Evolutionary conservation across 164 flowering plant species (phyloP).

Genomic region (Warburgia ugandensis): DNA sequence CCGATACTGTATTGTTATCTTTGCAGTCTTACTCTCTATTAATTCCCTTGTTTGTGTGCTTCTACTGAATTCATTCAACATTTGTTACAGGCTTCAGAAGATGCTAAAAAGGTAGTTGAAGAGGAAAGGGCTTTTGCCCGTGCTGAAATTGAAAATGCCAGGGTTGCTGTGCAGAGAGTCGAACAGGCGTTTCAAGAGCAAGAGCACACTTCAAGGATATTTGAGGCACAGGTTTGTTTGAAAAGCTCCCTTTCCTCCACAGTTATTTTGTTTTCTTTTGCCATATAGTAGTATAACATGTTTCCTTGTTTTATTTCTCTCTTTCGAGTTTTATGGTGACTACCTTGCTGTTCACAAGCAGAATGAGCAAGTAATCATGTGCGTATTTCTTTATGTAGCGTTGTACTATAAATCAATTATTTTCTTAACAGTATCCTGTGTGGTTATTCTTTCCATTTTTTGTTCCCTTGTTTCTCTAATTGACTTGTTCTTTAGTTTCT

Average conservation of each 20-base stretch:
- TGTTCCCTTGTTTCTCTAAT: neutral
- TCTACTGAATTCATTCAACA: too few species aligned
- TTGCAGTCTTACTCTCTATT: too few species aligned
- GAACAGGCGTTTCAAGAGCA: conserved; percentile 87
- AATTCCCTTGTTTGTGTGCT: too few species aligned
- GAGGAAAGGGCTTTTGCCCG: conserved; percentile 96
- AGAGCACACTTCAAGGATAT: conserved; percentile 50
- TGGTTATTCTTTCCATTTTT: too few species aligned
- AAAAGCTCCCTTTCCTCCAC: conserved; percentile 3
- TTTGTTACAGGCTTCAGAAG: conserved; percentile 89
- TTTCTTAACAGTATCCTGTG: too few species aligned
- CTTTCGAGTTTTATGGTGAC: too few species aligned
- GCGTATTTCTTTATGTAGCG: too few species aligned
- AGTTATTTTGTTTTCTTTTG: neutral
- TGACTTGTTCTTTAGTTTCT: neutral
- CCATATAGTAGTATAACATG: neutral
- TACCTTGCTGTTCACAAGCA: too few species aligned
- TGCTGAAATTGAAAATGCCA: conserved; percentile 92
- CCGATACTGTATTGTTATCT: too few species aligned
- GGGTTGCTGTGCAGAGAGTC: conserved; percentile 86
- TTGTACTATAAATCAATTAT: too few species aligned
- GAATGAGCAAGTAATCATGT: too few species aligned
- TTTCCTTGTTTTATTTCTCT: neutral
- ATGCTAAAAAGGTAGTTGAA: conserved; percentile 77
- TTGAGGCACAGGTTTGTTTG: conserved; percentile 70